Conservation (phyloP, 2,329 filamentous ascomycete genomes). For the Scleromitrula shiraiana region DNA sequence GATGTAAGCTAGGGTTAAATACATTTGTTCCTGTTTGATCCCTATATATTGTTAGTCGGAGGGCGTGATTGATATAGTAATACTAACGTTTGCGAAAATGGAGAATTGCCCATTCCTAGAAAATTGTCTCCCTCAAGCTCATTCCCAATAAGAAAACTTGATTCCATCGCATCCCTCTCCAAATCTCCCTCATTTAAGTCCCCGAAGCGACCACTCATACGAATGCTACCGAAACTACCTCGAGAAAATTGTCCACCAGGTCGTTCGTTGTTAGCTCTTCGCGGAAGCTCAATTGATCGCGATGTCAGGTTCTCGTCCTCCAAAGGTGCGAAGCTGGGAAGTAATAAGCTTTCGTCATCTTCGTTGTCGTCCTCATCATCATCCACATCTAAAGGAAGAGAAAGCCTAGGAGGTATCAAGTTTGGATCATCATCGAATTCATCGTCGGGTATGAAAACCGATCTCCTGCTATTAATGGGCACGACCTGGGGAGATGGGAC, state of each 20-base stretch:
- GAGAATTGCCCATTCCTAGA: constrained; percentile 12
- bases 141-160: constrained; percentile 23
- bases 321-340: constrained; percentile 43
- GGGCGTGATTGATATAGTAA: neutral
- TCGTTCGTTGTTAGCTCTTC: constrained; percentile 42
- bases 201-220: constrained; percentile 45
- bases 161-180: constrained; percentile 21
- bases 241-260: constrained; percentile 38
- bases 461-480: constrained; percentile 10
- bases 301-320: constrained; percentile 53
- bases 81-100: constrained; percentile 16
- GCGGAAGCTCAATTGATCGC: constrained; percentile 51
- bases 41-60: neutral
- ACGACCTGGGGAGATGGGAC: constrained; percentile 23
- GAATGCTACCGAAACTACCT: constrained; percentile 41
- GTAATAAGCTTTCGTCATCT: constrained; percentile 38
- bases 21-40: neutral
- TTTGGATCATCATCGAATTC: constrained; percentile 35
- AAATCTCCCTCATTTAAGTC: constrained; percentile 23
- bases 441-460: constrained; percentile 24
- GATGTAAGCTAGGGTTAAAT: neutral
- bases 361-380: constrained; percentile 45
- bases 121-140: constrained; percentile 18
- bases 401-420: constrained; percentile 46
- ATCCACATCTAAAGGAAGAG: constrained; percentile 44